Evolutionary conservation across 257 asterid genomes (phyloP).

Genomic region (Nicotiana sylvestris): DNA sequence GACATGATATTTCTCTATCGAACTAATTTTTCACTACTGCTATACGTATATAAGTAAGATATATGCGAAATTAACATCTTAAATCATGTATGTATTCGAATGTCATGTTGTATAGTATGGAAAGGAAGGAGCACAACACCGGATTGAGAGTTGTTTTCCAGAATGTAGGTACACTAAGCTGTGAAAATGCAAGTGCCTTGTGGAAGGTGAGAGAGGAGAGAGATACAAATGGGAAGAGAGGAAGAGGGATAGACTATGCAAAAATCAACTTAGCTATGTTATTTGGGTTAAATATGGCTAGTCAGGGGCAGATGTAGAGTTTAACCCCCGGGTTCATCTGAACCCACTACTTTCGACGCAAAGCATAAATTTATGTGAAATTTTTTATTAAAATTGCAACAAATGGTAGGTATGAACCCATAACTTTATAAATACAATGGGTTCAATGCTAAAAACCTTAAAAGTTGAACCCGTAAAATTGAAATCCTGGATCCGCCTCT

Average conservation of each 20-base stretch:
- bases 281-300: background rate
- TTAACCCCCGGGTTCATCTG: no score
- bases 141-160: background rate
- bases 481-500: no score
- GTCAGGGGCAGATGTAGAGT: no score
- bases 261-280: background rate
- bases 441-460: no score
- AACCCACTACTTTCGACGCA: no score
- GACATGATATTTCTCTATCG: background rate
- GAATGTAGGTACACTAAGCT: background rate
- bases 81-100: background rate
- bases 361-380: no score
- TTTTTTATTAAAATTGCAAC: no score
- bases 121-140: background rate
- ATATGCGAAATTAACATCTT: background rate
- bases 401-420: no score
- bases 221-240: background rate
- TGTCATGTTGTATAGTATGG: background rate
- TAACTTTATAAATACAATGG: no score
- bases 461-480: no score
- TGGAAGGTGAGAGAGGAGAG: background rate
- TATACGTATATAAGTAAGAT: background rate
- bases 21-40: background rate
- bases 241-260: background rate
- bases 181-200: background rate